Base-by-base conservation (phyloP, 495 filamentous ascomycete species). In the Penicillium robsamsonii region DNA sequence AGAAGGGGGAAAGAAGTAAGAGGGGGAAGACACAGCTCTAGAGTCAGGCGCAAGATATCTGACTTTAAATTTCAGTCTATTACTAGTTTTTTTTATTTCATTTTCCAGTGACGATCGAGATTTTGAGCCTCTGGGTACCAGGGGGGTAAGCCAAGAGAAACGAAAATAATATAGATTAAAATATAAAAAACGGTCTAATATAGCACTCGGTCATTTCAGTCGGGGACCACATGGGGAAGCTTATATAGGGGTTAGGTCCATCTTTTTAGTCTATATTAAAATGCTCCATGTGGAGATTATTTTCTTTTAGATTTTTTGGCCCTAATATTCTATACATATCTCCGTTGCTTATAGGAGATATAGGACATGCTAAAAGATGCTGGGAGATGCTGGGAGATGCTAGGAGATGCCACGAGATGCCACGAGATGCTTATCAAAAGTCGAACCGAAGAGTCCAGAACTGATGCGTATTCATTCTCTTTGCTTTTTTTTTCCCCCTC, bases 121-220 rank as follows among this genome's bases (percentile, higher is more conserved):
- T 61, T 58, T 67, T 67, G 64, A 67, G 64, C 64, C 64, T 67
- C 62, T 59, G 61, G 31, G 42, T 46, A 35, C 55, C 61, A 57
- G 50, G 57, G 44, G 30, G 31, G 15, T 46, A 8, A 54, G 52
- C 52, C 31, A 37, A 38, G 31, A 37, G 15, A 35, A 25, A 35
- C 9, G 20, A 47, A 11, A 3, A 20, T 20, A 13, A 48, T 3
- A 42, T 12, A 42, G 8, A 42, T 11, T 42, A 42, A 42, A 18
- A 17, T 11, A 42, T 20, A 42, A 45, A 24, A 50, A 10, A 38
- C 9, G 4, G 56, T 52, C 46, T 38, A 58, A 25, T 11, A 53
- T 51, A 52, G 56, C 56, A 22, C 54, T 37, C 35, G 22, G n/a
- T 15, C 29, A 47, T 45, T 30, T 17, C 46, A 17, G 35, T 27